phyloP scores from a whole-genome alignment of 352 stramenopile species.

The Globisporangium solare region DNA sequence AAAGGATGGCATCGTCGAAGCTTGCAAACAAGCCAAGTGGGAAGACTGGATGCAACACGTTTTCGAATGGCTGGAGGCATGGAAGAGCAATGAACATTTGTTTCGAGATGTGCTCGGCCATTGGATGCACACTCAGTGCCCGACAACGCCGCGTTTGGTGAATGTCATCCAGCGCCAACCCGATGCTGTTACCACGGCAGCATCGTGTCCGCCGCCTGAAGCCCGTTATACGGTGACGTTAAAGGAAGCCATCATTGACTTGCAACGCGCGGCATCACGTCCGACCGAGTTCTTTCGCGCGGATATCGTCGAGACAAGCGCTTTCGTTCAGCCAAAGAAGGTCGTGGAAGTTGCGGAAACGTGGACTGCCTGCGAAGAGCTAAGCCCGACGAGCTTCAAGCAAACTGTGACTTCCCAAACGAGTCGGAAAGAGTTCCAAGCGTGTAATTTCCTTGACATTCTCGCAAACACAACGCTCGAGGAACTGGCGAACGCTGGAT shows the following conservation, averaged over 20 bases:
- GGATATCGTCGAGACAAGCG: constrained; percentile 38
- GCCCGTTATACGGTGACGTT: constrained; percentile 26
- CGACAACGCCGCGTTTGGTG: constrained; percentile 23
- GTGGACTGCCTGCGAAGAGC: constrained; percentile 29
- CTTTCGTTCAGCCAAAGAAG: constrained; percentile 34
- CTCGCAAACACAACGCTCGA: constrained; percentile 17
- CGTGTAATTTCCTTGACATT: constrained; percentile 51
- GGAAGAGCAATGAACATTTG: constrained; percentile 47
- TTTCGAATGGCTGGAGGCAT: constrained; percentile 45
- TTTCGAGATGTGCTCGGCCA: constrained; percentile 56
- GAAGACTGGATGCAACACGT: constrained; percentile 55
- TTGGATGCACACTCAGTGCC: constrained; percentile 57
- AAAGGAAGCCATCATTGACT: constrained; percentile 27
- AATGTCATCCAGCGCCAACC: constrained; percentile 15
- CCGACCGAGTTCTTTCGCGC: constrained; percentile 41
- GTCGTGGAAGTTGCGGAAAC: constrained; percentile 31
- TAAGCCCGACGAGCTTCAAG: constrained; percentile 18
- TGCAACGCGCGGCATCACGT: constrained; percentile 40
- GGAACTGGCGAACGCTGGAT: not conserved
- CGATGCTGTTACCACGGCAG: constrained; percentile 12
- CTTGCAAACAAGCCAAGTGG: constrained; percentile 28
- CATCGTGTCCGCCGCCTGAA: constrained; percentile 17
- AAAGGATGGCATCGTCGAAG: constrained; percentile 22
- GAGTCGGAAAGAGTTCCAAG: constrained; percentile 29
- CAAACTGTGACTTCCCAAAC: constrained; percentile 23